Evolutionary conservation across 1,284 basidiomycete species (phyloP).

Genomic region (Ceratobasidium sp.): DNA sequence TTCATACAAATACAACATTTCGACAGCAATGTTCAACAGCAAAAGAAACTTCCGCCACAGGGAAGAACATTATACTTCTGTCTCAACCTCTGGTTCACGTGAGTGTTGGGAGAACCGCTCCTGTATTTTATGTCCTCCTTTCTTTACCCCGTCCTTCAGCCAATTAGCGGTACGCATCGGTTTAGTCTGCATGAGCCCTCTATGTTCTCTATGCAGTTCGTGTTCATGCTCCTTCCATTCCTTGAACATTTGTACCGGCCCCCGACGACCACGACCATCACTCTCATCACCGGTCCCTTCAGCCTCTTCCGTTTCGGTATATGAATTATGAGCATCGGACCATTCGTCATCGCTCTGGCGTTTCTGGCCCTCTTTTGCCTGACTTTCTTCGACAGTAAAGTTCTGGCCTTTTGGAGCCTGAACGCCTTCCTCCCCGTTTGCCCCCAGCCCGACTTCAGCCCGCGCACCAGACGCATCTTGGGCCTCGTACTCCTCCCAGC

Average conservation of each 20-base stretch:
- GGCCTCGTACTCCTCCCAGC: conserved; percentile 23
- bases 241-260: conserved; percentile 29
- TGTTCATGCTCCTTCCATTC: conserved; percentile 47
- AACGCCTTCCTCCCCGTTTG: conserved; percentile 6
- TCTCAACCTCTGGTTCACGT: conserved; percentile 33
- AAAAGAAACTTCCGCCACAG: background rate
- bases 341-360: conserved; percentile 8
- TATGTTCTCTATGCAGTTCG: conserved; percentile 51
- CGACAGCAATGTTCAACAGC: background rate
- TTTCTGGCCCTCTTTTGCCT: background rate
- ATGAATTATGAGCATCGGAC: conserved; percentile 10
- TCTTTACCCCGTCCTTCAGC: conserved; percentile 50
- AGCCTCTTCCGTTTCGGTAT: conserved; percentile 3
- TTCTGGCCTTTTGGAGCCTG: conserved; percentile 10
- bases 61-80: conserved; percentile 11
- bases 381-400: background rate
- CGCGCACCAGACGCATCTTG: background rate
- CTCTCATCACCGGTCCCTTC: background rate
- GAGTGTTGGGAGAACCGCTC: conserved; percentile 23
- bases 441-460: background rate
- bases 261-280: background rate
- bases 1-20: background rate
- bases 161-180: conserved; percentile 54
- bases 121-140: conserved; percentile 18
- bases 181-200: conserved; percentile 54